Conservation (phyloP, 1,284 basidiomycete genomes). For the Coniferiporia sulphurascens region DNA sequence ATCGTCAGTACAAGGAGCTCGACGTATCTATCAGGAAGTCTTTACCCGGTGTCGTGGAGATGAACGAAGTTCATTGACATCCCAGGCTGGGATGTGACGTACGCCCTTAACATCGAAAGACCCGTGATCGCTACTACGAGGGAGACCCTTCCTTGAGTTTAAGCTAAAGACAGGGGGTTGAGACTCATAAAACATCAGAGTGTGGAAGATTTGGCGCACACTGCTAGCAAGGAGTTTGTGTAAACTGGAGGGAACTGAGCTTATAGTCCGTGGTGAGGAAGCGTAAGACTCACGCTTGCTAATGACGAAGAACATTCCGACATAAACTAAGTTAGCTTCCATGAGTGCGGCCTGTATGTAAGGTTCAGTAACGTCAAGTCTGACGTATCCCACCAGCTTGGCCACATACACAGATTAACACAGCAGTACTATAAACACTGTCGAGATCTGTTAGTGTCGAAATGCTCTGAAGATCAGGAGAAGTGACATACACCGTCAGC, state of each 20-base stretch:
- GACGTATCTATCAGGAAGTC: background rate
- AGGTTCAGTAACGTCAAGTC: background rate
- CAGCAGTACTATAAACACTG: constrained; percentile 4
- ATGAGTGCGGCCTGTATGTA: constrained; percentile 2
- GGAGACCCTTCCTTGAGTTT: constrained; percentile 2
- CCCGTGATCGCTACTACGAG: background rate
- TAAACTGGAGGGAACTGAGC: background rate
- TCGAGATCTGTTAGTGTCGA: background rate
- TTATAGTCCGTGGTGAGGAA: background rate
- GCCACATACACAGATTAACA: constrained; percentile 9
- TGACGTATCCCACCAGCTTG: background rate
- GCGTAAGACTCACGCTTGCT: constrained; percentile 6
- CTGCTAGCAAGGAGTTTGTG: constrained; percentile 5
- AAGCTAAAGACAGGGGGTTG: background rate
- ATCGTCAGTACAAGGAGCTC: background rate
- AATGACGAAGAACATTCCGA: constrained; percentile 7
- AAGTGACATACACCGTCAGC: constrained; percentile 2
- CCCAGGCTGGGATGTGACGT: background rate
- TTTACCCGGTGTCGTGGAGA: background rate
- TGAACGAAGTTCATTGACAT: background rate
- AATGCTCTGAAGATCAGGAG: background rate
- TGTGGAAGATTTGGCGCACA: background rate
- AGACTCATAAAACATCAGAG: background rate
- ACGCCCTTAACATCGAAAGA: background rate
- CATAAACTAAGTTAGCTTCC: constrained; percentile 6